Evolutionary conservation across 2,329 filamentous ascomycete species (phyloP).

Genomic region (Podosphaera xanthii): DNA sequence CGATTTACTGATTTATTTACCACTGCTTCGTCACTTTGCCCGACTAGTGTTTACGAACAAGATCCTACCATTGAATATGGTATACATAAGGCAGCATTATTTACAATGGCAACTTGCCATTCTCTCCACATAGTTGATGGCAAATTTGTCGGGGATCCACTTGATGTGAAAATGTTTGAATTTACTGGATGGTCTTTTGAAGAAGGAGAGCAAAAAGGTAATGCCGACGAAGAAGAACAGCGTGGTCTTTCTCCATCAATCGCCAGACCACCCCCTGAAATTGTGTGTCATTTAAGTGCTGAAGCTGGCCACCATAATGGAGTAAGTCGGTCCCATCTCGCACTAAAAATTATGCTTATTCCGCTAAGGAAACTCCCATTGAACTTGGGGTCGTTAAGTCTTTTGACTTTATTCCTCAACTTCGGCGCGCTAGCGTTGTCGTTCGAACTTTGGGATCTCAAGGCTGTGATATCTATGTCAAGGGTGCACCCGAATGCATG

Average conservation of each 20-base stretch:
- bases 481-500: conserved; percentile 93
- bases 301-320: conserved; percentile 15
- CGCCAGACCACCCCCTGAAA: conserved; percentile 49
- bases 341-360: background rate
- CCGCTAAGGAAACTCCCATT: conserved; percentile 26
- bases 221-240: conserved; percentile 50
- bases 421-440: conserved; percentile 79
- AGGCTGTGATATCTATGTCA: conserved; percentile 76
- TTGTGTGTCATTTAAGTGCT: conserved; percentile 33
- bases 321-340: conserved; percentile 6
- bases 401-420: conserved; percentile 87
- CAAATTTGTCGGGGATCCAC: conserved; percentile 75
- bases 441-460: conserved; percentile 70
- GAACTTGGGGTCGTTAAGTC: conserved; percentile 79
- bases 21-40: conserved; percentile 35
- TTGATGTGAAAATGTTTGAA: conserved; percentile 97
- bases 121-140: conserved; percentile 69
- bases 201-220: conserved; percentile 51
- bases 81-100: conserved; percentile 47
- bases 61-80: conserved; percentile 36
- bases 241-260: conserved; percentile 65
- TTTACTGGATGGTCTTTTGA: conserved; percentile 87
- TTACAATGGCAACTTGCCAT: conserved; percentile 95
- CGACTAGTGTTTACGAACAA: conserved; percentile 27
- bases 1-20: conserved; percentile 57